phyloP scores from a whole-genome alignment of 2,329 filamentous ascomycete genomes.

The Colletotrichum cereale region DNA sequence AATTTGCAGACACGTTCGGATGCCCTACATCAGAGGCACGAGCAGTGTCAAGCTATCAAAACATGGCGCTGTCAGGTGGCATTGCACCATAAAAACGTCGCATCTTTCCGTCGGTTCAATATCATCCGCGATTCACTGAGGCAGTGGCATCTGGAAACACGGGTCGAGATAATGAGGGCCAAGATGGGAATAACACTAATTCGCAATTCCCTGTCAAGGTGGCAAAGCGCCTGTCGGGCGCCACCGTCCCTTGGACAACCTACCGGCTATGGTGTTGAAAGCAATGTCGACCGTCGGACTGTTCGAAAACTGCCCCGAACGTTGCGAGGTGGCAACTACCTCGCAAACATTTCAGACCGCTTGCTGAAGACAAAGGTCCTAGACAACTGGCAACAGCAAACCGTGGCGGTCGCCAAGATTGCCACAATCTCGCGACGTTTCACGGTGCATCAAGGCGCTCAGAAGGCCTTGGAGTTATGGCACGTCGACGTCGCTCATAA shows the following conservation, averaged over 20 bases:
- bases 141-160: conserved; percentile 28
- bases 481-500: conserved; percentile 6
- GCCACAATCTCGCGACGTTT: conserved; percentile 14
- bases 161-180: conserved; percentile 18
- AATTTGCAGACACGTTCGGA: not conserved
- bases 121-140: conserved; percentile 11
- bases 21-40: not conserved
- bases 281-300: not conserved
- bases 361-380: conserved; percentile 32
- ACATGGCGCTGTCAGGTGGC: conserved; percentile 14
- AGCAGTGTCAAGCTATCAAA: not conserved
- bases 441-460: conserved; percentile 16
- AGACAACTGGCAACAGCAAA: conserved; percentile 26
- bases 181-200: conserved; percentile 25
- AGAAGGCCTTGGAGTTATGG: conserved; percentile 21
- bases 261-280: not conserved
- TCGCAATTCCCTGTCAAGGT: conserved; percentile 12
- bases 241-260: not conserved
- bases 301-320: not conserved
- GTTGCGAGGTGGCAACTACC: not conserved
- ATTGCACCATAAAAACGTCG: not conserved
- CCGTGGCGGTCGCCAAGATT: not conserved
- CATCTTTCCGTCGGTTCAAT: conserved; percentile 4
- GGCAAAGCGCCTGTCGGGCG: conserved; percentile 24
- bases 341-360: conserved; percentile 10